Evolutionary conservation across 306 rosid genomes (phyloP).

Genomic region (Trichosanthes truncata): DNA sequence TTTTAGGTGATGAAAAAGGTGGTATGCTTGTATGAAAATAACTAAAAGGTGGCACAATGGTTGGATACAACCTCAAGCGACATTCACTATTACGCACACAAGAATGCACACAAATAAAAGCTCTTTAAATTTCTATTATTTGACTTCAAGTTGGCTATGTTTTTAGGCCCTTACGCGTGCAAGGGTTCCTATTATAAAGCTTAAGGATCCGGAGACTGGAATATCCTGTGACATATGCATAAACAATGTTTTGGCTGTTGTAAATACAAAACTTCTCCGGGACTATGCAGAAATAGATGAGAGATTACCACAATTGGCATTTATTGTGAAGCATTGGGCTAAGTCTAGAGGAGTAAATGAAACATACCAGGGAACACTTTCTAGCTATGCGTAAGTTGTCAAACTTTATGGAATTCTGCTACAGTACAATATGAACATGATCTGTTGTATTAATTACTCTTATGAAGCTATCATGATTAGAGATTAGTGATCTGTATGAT

Average conservation of each 20-base stretch:
- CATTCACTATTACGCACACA: background rate
- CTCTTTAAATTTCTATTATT: background rate
- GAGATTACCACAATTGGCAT: slow-evolving; percentile 74
- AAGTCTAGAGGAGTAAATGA: slow-evolving; percentile 95
- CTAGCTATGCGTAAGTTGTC: slow-evolving; percentile 93
- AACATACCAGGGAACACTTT: slow-evolving; percentile 94
- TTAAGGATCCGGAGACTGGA: slow-evolving; percentile 83
- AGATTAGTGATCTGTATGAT: background rate
- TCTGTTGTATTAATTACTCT: background rate
- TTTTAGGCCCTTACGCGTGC: slow-evolving; percentile 92
- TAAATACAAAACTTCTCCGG: slow-evolving; percentile 82
- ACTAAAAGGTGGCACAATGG: background rate
- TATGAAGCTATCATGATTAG: background rate
- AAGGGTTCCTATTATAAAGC: slow-evolving; percentile 97
- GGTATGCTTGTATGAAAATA: background rate
- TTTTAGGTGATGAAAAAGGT: background rate
- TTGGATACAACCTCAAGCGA: background rate
- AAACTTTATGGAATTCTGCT: background rate
- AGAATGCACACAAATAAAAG: background rate
- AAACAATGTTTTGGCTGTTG: slow-evolving; percentile 90
- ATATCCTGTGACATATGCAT: slow-evolving; percentile 94
- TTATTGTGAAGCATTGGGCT: slow-evolving; percentile 94
- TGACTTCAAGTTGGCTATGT: slow-evolving; percentile 13
- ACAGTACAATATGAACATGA: background rate
- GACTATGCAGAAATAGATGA: slow-evolving; percentile 71